phyloP scores from a whole-genome alignment of 106 monocot species.

The Phalaenopsis equestris region DNA sequence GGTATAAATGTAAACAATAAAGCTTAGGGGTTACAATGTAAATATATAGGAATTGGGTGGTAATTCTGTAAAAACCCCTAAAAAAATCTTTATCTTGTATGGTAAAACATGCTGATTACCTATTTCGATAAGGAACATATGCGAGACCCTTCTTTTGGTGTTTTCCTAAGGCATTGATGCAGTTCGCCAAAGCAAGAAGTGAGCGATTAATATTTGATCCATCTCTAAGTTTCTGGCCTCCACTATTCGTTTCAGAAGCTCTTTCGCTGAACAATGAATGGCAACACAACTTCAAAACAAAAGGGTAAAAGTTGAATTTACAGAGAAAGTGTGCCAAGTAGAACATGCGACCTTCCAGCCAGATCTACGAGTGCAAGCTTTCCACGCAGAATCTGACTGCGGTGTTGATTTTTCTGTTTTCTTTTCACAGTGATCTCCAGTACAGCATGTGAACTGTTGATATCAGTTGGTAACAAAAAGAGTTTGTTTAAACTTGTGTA shows the following conservation, averaged over 20 bases:
- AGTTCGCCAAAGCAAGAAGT: constrained; percentile 95
- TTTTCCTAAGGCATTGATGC: constrained; percentile 97
- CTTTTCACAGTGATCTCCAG: constrained; percentile 91
- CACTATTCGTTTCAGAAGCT: constrained; percentile 85
- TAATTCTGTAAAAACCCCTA: not conserved
- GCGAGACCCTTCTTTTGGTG: constrained; percentile 97
- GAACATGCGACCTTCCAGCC: constrained; percentile 73
- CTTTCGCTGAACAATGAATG: constrained; percentile 59
- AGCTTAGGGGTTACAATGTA: too few species aligned
- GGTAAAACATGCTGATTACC: constrained; percentile 29
- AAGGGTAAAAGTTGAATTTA: not conserved
- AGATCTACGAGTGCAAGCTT: constrained; percentile 98
- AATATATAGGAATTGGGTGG: too few species aligned
- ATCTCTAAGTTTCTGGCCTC: constrained; percentile 93
- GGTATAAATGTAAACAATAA: too few species aligned
- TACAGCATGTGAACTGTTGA: constrained; percentile 87
- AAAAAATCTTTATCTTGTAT: not conserved
- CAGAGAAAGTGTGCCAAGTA: not conserved
- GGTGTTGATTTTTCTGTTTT: constrained; percentile 57
- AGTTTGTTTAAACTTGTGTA: not conserved
- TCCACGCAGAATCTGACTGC: constrained; percentile 75
- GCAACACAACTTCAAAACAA: not conserved
- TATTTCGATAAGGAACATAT: constrained; percentile 99
- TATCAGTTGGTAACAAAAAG: not conserved
- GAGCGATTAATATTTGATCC: constrained; percentile 96